These are phyloP conservation scores for Sonneratia alba DNA, from an alignment of 345 rosid species.

Conservation along the genomic window DNA sequence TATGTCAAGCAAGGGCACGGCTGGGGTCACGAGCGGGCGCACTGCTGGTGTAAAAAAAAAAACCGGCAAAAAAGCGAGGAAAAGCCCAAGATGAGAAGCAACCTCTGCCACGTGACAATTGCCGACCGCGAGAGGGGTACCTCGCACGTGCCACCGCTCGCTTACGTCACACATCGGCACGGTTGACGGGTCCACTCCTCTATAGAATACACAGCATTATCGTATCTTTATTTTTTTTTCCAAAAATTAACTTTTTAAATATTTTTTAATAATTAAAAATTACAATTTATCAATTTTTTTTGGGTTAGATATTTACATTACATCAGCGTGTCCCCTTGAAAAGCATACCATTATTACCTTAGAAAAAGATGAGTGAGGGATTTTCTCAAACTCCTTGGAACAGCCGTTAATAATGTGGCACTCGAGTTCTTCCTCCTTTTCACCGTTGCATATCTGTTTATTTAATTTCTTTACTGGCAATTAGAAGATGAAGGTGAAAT, in stretches of 20 bases:
- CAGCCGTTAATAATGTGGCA: not conserved
- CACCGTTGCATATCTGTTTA: not conserved
- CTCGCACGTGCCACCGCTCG: constrained; percentile 31
- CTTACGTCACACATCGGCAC: constrained; percentile 19
- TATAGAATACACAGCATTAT: too few relatives aligned
- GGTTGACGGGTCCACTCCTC: too few relatives aligned
- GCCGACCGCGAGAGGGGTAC: not conserved
- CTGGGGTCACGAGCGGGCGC: not conserved
- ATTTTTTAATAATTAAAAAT: too few relatives aligned
- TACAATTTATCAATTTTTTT: too few relatives aligned
- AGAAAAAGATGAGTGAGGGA: too few relatives aligned
- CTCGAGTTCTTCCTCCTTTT: not conserved
- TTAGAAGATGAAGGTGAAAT: too few relatives aligned
- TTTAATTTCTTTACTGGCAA: not conserved
- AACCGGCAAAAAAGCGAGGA: not conserved
- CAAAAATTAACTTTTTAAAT: too few relatives aligned
- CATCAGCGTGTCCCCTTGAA: too few relatives aligned
- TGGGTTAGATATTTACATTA: too few relatives aligned
- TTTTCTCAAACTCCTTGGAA: too few relatives aligned
- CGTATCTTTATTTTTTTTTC: too few relatives aligned
- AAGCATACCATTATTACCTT: too few relatives aligned
- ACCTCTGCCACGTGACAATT: constrained; percentile 40
- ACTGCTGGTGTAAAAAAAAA: not conserved
- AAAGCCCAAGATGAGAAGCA: constrained; percentile 7
- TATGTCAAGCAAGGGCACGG: not conserved